Evolutionary conservation across 202 grass and related monocot species (phyloP), one percentile per base, ranked within the genome.

Genomic region (Setaria italica): DNA sequence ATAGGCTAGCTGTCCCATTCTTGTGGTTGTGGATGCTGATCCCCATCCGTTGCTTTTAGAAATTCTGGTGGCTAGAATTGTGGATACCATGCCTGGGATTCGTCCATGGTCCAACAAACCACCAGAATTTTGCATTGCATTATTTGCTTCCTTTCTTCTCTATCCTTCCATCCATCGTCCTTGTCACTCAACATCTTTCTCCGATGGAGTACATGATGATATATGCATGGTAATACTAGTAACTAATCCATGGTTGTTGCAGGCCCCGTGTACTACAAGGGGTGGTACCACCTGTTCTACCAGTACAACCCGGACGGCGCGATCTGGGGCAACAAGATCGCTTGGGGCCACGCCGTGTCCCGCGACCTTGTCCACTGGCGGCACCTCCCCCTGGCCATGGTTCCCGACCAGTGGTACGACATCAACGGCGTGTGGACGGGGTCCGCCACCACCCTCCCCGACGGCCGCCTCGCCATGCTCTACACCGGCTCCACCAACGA

Each of bases 261-360:
- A 98, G 96, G 91, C 0, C 96, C 96, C 0, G 82, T 99, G 21
- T 92, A 82, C 16, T 99, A 99, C 85, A 91, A 91, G 62, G 96
- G 93, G 0, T 96, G 93, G 93, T 99, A 96, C 80, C 97, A 99
- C 6, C 82, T 99, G 0, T 99, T 99, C 33, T 85, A 95, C 90
- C 86, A 77, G 20, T 99, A 99, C 85, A 99, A 99, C 80, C 97
- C 97, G 0, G 90, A 89, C 2, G 86, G 88, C 1, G 88, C 97
- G 0, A 48, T 96, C 2, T 99, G 97, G 97, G 97, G 93, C 5
- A 90, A 90, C 85, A 87, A 87, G 76, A 99, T 99, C 84, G 64
- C 92, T 0, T 99, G 92, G 97, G 97, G 94, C 0, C 97, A 99
- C 74, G 82, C 97, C 0, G 77, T 72, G 0, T 97, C 94, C 0